Evolutionary conservation across 192 early-diverging fungal genomes (phyloP).

Genomic region (Podila verticillata): DNA sequence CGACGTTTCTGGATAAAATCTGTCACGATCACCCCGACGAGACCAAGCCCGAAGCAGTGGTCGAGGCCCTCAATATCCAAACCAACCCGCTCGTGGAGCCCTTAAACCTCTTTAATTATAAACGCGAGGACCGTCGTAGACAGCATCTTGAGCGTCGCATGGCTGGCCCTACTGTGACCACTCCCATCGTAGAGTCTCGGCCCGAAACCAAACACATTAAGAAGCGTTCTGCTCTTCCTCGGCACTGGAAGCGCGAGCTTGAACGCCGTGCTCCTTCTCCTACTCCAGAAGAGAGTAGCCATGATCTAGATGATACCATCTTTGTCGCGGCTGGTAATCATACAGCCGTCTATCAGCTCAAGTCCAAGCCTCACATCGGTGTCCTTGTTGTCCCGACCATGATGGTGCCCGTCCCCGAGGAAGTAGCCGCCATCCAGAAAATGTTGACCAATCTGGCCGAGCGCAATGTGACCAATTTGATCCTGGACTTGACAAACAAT

Average conservation of each 20-base stretch:
- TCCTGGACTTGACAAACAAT: constrained; percentile 15
- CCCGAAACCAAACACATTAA: no score
- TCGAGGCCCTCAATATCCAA: neutral
- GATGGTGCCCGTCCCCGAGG: neutral
- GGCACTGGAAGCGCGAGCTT: neutral
- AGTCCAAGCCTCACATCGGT: constrained; percentile 11
- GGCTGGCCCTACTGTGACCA: no score
- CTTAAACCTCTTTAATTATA: neutral
- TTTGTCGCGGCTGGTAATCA: neutral
- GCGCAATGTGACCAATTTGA: constrained; percentile 7
- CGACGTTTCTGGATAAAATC: neutral
- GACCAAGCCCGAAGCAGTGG: neutral
- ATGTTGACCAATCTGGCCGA: neutral
- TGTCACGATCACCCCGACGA: neutral
- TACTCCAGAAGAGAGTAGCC: neutral
- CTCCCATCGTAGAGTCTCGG: no score
- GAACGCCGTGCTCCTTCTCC: neutral
- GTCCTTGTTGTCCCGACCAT: constrained; percentile 8
- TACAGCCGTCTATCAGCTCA: constrained; percentile 28
- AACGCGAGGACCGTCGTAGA: neutral
- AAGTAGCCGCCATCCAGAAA: neutral
- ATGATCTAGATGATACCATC: neutral
- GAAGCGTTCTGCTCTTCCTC: neutral
- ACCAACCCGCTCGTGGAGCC: neutral
- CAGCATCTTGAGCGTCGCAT: neutral